A percentile compares a stretch with the other conserved stretches of the same genome.
These are phyloP conservation scores for Cryptosporidium parvum DNA, from an alignment of 169 alveolate genomes.

Conservation along the genomic window DNA sequence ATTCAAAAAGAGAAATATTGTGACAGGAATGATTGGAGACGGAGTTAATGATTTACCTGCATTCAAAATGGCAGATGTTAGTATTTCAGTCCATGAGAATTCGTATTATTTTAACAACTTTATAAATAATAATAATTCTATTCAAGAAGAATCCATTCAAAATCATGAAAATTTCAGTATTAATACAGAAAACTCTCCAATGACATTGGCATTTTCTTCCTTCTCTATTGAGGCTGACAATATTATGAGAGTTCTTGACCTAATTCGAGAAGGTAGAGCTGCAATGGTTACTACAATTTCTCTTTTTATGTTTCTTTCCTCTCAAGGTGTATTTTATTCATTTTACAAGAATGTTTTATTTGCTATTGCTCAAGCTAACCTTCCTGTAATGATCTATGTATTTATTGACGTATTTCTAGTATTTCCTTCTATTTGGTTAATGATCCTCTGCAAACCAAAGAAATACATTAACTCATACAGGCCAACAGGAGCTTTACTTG, in stretches of 20 bases:
- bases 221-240: constrained; percentile 52
- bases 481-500: constrained; percentile 53
- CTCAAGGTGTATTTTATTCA: constrained; percentile 53
- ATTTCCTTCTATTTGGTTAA: constrained; percentile 49
- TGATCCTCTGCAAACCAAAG: constrained; percentile 60
- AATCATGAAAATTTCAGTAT: background rate
- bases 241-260: constrained; percentile 37
- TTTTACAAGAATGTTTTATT: constrained; percentile 50
- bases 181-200: constrained; percentile 46
- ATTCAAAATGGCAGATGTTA: constrained; percentile 56
- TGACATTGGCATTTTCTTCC: constrained; percentile 67
- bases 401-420: constrained; percentile 44
- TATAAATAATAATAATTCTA: background rate
- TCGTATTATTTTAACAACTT: constrained; percentile 12
- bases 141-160: background rate
- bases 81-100: constrained; percentile 45
- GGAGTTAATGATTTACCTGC: constrained; percentile 71
- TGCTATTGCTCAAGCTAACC: constrained; percentile 66
- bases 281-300: constrained; percentile 57
- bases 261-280: constrained; percentile 69
- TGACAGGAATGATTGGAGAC: constrained; percentile 71
- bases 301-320: constrained; percentile 42
- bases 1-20: constrained; percentile 13
- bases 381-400: constrained; percentile 63
- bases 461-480: constrained; percentile 2